Percentiles rank a stretch among this genome's conserved stretches.
These are phyloP conservation scores for Phytopythium delawarense DNA, from an alignment of 352 stramenopile genomes.

Conservation along the genomic window DNA sequence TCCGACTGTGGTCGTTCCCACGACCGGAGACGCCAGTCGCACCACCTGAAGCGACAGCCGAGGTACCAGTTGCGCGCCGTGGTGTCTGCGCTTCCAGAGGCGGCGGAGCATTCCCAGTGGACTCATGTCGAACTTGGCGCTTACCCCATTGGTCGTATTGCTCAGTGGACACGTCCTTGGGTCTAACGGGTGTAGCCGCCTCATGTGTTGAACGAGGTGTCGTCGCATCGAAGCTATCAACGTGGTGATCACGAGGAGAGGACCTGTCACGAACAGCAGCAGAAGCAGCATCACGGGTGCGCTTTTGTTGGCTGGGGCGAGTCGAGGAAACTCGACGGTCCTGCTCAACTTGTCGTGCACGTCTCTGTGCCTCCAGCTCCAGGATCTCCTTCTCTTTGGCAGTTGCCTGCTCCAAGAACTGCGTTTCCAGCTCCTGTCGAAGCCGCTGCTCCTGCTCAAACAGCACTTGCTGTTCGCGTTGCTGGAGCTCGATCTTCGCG, in stretches of 20 bases:
- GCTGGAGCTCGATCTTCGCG: conserved; percentile 27
- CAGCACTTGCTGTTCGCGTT: conserved; percentile 38
- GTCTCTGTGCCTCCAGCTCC: conserved; percentile 31
- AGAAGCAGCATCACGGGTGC: not conserved
- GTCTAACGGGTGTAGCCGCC: not conserved
- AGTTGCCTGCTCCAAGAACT: conserved; percentile 33
- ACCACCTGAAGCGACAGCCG: not conserved
- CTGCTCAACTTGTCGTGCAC: conserved; percentile 24
- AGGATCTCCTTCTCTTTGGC: conserved; percentile 44
- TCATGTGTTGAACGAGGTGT: not conserved
- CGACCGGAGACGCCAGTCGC: not conserved
- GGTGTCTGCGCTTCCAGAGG: not conserved
- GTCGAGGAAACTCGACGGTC: not conserved
- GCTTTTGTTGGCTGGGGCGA: not conserved
- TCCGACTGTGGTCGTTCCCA: not conserved
- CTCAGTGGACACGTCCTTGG: not conserved
- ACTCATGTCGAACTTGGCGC: not conserved
- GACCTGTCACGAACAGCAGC: not conserved
- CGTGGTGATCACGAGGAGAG: not conserved
- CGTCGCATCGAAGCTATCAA: not conserved
- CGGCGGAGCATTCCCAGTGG: not conserved
- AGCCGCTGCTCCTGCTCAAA: conserved; percentile 49
- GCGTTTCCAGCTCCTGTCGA: conserved; percentile 48
- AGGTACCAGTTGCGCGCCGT: not conserved
- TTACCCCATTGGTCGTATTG: conserved; percentile 4